Base-by-base conservation (phyloP, 1,139 yeast species). In the Ashbya aceris region DNA sequence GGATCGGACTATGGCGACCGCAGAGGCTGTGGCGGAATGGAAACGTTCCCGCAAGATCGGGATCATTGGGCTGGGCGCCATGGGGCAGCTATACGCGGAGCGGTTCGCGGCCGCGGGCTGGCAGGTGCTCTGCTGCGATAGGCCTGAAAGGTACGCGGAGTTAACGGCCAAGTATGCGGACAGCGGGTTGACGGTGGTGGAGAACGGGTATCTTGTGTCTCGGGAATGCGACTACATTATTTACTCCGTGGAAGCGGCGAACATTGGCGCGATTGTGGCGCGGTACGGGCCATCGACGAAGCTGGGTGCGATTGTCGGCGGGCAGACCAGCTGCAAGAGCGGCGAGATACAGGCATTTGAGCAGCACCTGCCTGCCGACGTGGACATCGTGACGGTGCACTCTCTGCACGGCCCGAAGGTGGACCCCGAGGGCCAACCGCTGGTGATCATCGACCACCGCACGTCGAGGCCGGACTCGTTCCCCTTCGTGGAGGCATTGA, bases 401-500 rank as follows among this genome's bases (percentile, higher is more conserved):
- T 89, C 97, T 0, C 68, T 91, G 45, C 98, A 91, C 64, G 98
- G 98, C 0, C 98, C 98, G 1, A 79, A 74, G 45, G 96, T 91
- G 9, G 77, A 81, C 52, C 76, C 97, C 0, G 76, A 78, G 8
- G 96, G 96, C 2, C 98, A 91, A 61, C 97, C 98, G 0, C 69
- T 91, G 56, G 97, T 89, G 2, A 61, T 91, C 13, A 83, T 91
- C 33, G 73, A 77, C 44, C 96, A 89, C 60, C 68, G 87, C 35
- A 81, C 89, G 2, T 51, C 66, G 0, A 74, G 74, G 27, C 44
- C 45, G 2, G 75, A 71, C 27, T 74, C 76, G 23, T 70, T 78
- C 26, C 60, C 67, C 17, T 76, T 84, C 54, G 86, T 89, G 1
- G 77, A 77, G 46, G 47, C 73, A 1, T 56, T 89, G 11, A 71